Base-by-base conservation (phyloP, 495 filamentous ascomycete species). In the Aspergillus sclerotiicarbonarius region DNA sequence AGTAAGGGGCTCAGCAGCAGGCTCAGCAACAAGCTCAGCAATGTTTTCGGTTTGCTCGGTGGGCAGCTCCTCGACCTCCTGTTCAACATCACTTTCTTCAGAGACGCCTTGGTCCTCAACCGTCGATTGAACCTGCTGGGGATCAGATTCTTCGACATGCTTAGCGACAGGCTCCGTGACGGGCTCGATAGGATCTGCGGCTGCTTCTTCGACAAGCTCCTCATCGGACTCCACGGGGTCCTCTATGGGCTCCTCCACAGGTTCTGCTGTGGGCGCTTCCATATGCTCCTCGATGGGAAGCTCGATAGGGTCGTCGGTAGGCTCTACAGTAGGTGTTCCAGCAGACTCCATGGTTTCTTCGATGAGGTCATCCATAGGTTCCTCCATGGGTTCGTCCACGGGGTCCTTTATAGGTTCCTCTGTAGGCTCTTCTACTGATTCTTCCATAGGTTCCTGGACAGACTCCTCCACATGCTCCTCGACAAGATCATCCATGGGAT, bases 211-310 rank as follows among this genome's bases (percentile, higher is more conserved):
- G 25, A 2, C 13, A n/a, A 6, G 5, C 25, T 5, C 25, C 25
- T 25, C 25, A 5, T 25, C 25, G 5, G 44, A 21, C 44, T 46
- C 18, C 6, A 21, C 16, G 13, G 6, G 18, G 25, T 15, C 47
- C 30, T 62, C 20, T 13, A 51, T 50, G 4, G 54, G 45, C 13
- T 55, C 21, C 18, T 68, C 53, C 4, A 65, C 59, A 12, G 57
- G 58, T 47, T 67, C 66, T 59, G 54, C 19, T 15, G 41, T 19
- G 25, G 30, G 6, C 19, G 52, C 9, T 39, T 49, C 54, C 31
- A 48, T 5, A 25, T 2, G 25, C 5, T 25, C 2, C 25, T 25
- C 25, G 2, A 25, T 25, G 25, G 25, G 25, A n/a, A n/a, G n/a
- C n/a, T n/a, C n/a, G n/a, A n/a, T n/a, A n/a, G n/a, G n/a, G n/a